Conservation (phyloP, 495 filamentous ascomycete genomes). For the Talaromyces thailandensis region DNA sequence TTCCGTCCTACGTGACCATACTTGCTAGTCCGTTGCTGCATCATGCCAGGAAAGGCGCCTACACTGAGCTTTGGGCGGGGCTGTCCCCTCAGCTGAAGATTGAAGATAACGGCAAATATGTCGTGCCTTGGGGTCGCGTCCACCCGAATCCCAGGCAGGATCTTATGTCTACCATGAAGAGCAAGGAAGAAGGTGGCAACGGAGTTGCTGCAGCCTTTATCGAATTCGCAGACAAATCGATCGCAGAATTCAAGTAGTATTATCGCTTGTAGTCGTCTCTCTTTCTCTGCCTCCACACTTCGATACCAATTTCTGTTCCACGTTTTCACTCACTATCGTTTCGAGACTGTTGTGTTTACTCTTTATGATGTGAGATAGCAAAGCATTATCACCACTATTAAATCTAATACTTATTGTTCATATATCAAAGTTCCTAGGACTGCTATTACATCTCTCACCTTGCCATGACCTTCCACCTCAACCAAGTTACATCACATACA, state of each 20-base stretch:
- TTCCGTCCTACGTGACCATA: constrained; percentile 1
- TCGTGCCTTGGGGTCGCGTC: constrained; percentile 33
- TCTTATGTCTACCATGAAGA: constrained; percentile 18
- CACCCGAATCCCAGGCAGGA: constrained; percentile 19
- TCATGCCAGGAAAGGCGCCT: constrained; percentile 21
- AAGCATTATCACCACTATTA: neutral
- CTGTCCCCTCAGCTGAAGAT: constrained; percentile 23
- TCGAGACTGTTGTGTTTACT: neutral
- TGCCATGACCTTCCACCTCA: neutral
- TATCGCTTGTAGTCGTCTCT: neutral
- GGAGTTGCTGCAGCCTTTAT: constrained; percentile 17
- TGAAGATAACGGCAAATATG: constrained; percentile 23
- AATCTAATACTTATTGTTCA: neutral
- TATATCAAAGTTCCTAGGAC: no score
- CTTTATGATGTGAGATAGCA: neutral
- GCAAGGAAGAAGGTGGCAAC: constrained; percentile 12
- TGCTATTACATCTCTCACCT: neutral
- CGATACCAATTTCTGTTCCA: neutral
- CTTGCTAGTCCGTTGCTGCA: constrained; percentile 17
- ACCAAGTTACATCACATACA: neutral
- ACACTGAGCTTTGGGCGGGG: constrained; percentile 33
- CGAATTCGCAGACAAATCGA: constrained; percentile 21
- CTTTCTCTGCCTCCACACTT: neutral
- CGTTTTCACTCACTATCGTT: neutral
- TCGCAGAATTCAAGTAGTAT: constrained; percentile 1